phyloP scores from a whole-genome alignment of 345 rosid species.

The Abelmoschus esculentus region DNA sequence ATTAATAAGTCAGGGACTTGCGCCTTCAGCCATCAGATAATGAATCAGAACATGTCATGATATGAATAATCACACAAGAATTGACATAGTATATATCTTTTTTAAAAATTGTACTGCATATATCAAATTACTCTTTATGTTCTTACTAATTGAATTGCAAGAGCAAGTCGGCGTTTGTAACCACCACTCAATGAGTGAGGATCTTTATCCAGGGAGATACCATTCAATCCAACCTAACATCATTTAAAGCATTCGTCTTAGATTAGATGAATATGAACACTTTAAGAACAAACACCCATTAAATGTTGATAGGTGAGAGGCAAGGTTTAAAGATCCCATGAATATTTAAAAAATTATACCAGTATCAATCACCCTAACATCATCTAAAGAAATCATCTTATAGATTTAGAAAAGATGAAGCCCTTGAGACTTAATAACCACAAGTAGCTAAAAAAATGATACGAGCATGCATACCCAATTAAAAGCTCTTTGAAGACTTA shows the following conservation, averaged over 20 bases:
- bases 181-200: slow-evolving; percentile 91
- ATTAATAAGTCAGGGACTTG: slow-evolving; percentile 77
- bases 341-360: not conserved
- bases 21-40: slow-evolving; percentile 31
- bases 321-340: not conserved
- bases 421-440: not conserved
- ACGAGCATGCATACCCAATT: slow-evolving; percentile 50
- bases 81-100: not conserved
- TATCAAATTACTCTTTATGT: slow-evolving; percentile 9
- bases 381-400: slow-evolving; percentile 11
- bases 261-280: not conserved
- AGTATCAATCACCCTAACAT: slow-evolving; percentile 54
- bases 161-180: slow-evolving; percentile 86
- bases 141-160: slow-evolving; percentile 82
- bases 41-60: not conserved
- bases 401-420: not conserved
- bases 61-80: slow-evolving; percentile 1
- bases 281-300: not conserved
- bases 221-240: slow-evolving; percentile 70
- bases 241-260: slow-evolving; percentile 12
- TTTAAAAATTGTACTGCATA: not conserved
- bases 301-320: not conserved
- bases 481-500: slow-evolving; percentile 76
- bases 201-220: slow-evolving; percentile 72
- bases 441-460: slow-evolving; percentile 57